A percentile compares a stretch with the other conserved stretches of the same genome.
Evolutionary conservation across 257 asterid genomes (phyloP).

Genomic region (Solanum appendiculatum): DNA sequence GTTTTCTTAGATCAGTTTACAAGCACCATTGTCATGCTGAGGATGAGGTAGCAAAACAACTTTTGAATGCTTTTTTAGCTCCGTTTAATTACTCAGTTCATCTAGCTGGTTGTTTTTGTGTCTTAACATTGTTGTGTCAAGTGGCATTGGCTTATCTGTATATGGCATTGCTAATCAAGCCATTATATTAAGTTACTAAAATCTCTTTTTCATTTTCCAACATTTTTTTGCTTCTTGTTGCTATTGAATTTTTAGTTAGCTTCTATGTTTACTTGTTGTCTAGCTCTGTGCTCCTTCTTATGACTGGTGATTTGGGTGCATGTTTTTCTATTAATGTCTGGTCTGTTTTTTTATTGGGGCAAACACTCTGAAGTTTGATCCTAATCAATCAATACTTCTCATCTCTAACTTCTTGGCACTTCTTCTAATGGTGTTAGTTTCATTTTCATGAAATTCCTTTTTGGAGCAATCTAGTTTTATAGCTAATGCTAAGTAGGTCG

Average conservation of each 20-base stretch:
- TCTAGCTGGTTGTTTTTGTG: not conserved
- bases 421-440: not conserved
- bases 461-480: not conserved
- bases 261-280: not conserved
- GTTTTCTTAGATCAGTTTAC: constrained; percentile 29
- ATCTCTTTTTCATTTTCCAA: not conserved
- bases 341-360: not conserved
- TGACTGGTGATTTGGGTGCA: not conserved
- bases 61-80: not conserved
- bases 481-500: not conserved
- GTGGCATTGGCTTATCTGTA: not conserved
- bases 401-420: not conserved
- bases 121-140: not conserved
- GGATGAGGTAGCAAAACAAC: constrained; percentile 21
- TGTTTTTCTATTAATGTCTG: not conserved
- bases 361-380: not conserved
- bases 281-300: not conserved
- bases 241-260: not conserved
- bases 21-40: constrained; percentile 41
- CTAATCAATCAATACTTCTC: not conserved
- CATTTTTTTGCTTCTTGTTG: not conserved
- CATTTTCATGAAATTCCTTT: not conserved
- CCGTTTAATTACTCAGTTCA: too few species aligned
- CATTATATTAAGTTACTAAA: not conserved
- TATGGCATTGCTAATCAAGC: not conserved